Evolutionary conservation across 2,329 filamentous ascomycete species (phyloP).

Genomic region (Diaporthe citriasiana): DNA sequence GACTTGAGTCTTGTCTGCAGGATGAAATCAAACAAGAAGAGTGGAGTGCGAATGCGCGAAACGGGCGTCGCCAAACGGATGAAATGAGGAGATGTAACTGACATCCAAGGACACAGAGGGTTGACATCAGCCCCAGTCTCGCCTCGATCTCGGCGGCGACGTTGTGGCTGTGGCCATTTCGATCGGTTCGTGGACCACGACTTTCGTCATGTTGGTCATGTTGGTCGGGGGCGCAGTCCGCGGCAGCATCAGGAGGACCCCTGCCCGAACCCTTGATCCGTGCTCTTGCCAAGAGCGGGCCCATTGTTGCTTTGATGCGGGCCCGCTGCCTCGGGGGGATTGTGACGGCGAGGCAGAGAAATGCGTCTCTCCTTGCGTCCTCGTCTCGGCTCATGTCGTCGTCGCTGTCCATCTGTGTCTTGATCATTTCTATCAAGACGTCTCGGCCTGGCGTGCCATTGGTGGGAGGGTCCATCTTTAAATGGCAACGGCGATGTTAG

Average conservation of each 20-base stretch:
- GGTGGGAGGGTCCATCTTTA: slow-evolving; percentile 42
- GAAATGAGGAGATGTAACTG: slow-evolving; percentile 19
- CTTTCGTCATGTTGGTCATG: slow-evolving; percentile 9
- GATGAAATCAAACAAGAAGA: neutral
- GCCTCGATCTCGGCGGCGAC: slow-evolving; percentile 37
- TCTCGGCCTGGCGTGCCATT: slow-evolving; percentile 35
- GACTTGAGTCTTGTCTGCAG: neutral
- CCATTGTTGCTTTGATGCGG: slow-evolving; percentile 36
- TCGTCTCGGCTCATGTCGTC: slow-evolving; percentile 23
- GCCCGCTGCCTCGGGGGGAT: slow-evolving; percentile 38
- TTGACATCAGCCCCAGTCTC: slow-evolving; percentile 38
- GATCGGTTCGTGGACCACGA: neutral
- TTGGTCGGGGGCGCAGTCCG: slow-evolving; percentile 14
- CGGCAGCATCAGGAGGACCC: slow-evolving; percentile 17
- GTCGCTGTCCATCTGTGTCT: slow-evolving; percentile 39
- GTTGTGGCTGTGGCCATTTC: slow-evolving; percentile 4
- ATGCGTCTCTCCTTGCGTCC: slow-evolving; percentile 40
- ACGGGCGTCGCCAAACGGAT: neutral
- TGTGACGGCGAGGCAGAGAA: slow-evolving; percentile 42
- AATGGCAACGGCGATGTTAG: slow-evolving; percentile 24
- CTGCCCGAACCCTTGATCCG: slow-evolving; percentile 38
- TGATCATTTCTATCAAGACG: slow-evolving; percentile 39
- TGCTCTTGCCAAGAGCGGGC: slow-evolving; percentile 37
- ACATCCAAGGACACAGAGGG: slow-evolving; percentile 42
- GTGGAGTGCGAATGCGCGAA: neutral